Evolutionary conservation across 352 stramenopile species (phyloP).

Genomic region (Phytophthora cryptogea): DNA sequence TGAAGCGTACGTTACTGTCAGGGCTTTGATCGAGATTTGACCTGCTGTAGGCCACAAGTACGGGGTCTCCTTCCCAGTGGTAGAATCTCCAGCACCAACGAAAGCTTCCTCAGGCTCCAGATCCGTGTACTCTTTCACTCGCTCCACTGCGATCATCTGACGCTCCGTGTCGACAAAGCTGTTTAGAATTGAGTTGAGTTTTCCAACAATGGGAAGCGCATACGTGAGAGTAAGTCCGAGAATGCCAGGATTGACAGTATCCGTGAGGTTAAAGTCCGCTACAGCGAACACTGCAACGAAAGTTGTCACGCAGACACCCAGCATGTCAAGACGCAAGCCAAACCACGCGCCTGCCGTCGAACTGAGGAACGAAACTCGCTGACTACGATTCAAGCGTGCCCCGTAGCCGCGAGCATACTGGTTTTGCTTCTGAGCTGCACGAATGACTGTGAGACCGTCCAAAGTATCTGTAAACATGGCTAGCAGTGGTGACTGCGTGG

Average conservation of each 20-base stretch:
- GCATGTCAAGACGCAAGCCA: slow-evolving; percentile 79
- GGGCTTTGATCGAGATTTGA: slow-evolving; percentile 49
- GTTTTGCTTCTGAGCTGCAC: slow-evolving; percentile 48
- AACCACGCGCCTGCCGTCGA: slow-evolving; percentile 85
- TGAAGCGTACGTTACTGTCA: slow-evolving; percentile 48
- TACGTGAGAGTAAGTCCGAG: slow-evolving; percentile 92
- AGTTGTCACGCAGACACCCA: slow-evolving; percentile 81
- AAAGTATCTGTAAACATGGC: slow-evolving; percentile 77
- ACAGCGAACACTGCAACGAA: slow-evolving; percentile 86
- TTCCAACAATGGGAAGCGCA: slow-evolving; percentile 85
- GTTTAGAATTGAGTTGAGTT: slow-evolving; percentile 85
- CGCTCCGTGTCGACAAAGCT: slow-evolving; percentile 90
- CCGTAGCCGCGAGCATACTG: slow-evolving; percentile 53
- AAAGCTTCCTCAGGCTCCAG: slow-evolving; percentile 54
- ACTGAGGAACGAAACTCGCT: slow-evolving; percentile 77
- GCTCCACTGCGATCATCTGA: slow-evolving; percentile 92
- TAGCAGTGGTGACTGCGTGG: slow-evolving; percentile 78
- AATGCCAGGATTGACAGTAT: slow-evolving; percentile 65
- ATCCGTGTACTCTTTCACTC: slow-evolving; percentile 82
- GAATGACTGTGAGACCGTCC: slow-evolving; percentile 70
- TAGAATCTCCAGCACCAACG: slow-evolving; percentile 7
- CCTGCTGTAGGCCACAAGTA: slow-evolving; percentile 48
- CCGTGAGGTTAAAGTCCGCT: slow-evolving; percentile 59
- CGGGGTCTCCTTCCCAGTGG: slow-evolving; percentile 17
- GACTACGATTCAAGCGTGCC: slow-evolving; percentile 57